These are phyloP conservation scores for Ceriops decandra DNA, from an alignment of 345 rosid genomes.

Conservation along the genomic window DNA sequence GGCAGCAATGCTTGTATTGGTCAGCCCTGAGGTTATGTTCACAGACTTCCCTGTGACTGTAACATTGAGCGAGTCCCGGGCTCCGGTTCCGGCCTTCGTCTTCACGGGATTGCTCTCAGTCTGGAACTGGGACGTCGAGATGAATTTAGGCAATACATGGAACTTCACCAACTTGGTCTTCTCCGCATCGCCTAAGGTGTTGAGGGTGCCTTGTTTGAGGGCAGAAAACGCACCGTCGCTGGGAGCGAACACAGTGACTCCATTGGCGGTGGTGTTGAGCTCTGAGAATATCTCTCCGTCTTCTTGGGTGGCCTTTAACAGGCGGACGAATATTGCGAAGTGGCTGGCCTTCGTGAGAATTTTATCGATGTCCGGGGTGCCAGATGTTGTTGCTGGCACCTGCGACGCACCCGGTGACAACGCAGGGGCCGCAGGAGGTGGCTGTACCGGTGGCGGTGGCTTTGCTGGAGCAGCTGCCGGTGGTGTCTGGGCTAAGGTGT, in stretches of 20 bases:
- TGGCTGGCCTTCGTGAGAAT: slow-evolving; percentile 17
- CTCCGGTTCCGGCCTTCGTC: slow-evolving; percentile 37
- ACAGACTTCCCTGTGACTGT: slow-evolving; percentile 26
- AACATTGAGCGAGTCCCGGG: slow-evolving; percentile 27
- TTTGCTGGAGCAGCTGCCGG: background rate
- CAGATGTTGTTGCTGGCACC: background rate
- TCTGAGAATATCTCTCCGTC: slow-evolving; percentile 5
- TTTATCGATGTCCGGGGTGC: background rate
- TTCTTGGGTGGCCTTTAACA: slow-evolving; percentile 20
- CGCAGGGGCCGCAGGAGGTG: background rate
- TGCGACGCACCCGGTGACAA: background rate
- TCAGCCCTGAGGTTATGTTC: slow-evolving; percentile 30
- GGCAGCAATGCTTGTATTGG: slow-evolving; percentile 30
- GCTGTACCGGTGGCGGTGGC: background rate
- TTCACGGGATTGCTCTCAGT: slow-evolving; percentile 42
- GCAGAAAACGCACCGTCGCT: slow-evolving; percentile 20
- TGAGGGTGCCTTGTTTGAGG: slow-evolving; percentile 20
- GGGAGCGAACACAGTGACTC: slow-evolving; percentile 27
- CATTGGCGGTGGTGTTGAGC: slow-evolving; percentile 27
- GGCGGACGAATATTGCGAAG: slow-evolving; percentile 22
- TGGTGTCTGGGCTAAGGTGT: background rate
- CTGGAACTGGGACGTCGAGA: slow-evolving; percentile 36
- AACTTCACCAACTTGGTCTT: slow-evolving; percentile 40
- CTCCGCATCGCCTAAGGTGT: slow-evolving; percentile 21
- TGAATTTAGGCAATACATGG: slow-evolving; percentile 32